Evolutionary conservation across 2,329 filamentous ascomycete species (phyloP), one percentile per base, ranked within the genome.

Genomic region (Daldinia sp.): DNA sequence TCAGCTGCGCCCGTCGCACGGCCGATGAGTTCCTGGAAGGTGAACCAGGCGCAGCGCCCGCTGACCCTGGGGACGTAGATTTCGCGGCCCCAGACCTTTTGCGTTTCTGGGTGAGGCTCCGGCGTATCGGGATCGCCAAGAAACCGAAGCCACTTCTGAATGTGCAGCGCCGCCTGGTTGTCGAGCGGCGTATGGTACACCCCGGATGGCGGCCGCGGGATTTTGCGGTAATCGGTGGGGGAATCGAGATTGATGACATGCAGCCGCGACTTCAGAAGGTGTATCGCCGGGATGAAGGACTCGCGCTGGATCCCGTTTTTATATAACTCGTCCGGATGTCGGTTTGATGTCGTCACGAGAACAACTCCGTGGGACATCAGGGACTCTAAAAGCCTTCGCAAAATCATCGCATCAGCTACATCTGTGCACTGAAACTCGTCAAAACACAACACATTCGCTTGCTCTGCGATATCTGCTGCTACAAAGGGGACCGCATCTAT

Each of bases 381-480:
- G 1, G 89, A 87, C 80, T 98, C 94, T 7, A 99, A 88, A 5
- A 99, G 85, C 71, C 93, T 87, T 74, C 96, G 88, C 73, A 99
- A 80, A 74, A 99, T 99, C 96, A 99, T 99, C 74, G 96, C 96
- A 82, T 98, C 95, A 15, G 96, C 96, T 35, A 99, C 95, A 81
- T 99, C 96, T 42, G 96, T 99, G 78, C 94, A 98, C 79, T 99
- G 96, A 78, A 99, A 99, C 82, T 99, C 96, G 80, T 99, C 96
- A 78, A 99, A 99, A 80, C 96, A 99, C 44, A 99, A 84, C 28
- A 99, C 93, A 64, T 92, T 93, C 37, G 90, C 91, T 69, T 90
- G 86, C 75, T 93, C 89, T 6, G 96, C 96, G 78, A 99, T 96
- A 77, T 96, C 92, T n/a, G 95, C 96, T 1, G 95, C 95, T 18